Percentiles rank a stretch among this genome's conserved stretches.
Evolutionary conservation across 768 basidiomycete genomes (phyloP).

Genomic region (Leucocoprinus sp.): DNA sequence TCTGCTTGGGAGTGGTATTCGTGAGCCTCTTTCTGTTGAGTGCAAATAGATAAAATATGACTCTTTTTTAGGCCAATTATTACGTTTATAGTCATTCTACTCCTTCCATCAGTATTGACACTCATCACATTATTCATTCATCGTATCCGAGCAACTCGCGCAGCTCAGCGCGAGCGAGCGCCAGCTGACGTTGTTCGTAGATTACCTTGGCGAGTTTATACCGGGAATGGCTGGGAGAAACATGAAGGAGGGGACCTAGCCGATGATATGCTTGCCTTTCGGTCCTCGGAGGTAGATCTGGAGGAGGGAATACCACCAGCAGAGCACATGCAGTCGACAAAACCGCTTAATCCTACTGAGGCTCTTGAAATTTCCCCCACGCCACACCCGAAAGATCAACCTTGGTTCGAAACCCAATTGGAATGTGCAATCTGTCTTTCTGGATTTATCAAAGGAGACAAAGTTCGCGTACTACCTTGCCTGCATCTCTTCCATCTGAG

Average conservation of each 20-base stretch:
- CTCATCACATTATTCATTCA: slow-evolving; percentile 86
- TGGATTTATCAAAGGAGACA: slow-evolving; percentile 80
- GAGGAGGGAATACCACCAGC: slow-evolving; percentile 26
- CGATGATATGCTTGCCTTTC: slow-evolving; percentile 17
- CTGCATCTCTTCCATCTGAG: slow-evolving; percentile 91
- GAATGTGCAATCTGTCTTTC: slow-evolving; percentile 94
- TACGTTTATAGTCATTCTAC: slow-evolving; percentile 79
- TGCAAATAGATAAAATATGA: slow-evolving; percentile 8
- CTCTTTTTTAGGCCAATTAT: slow-evolving; percentile 57
- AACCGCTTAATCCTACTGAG: slow-evolving; percentile 13
- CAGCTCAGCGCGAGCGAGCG: slow-evolving; percentile 77
- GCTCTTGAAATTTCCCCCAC: slow-evolving; percentile 28
- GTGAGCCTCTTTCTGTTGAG: slow-evolving; percentile 36
- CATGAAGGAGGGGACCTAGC: slow-evolving; percentile 39
- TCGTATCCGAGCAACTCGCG: slow-evolving; percentile 74
- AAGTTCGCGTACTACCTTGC: slow-evolving; percentile 87
- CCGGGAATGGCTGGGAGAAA: slow-evolving; percentile 74
- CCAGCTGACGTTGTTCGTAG: slow-evolving; percentile 72
- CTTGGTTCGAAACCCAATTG: slow-evolving; percentile 74
- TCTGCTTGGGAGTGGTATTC: slow-evolving; percentile 92
- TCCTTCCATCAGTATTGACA: slow-evolving; percentile 85
- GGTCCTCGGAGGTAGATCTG: slow-evolving; percentile 26
- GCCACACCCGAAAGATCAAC: slow-evolving; percentile 33
- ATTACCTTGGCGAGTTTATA: slow-evolving; percentile 81
- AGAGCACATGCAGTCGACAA: slow-evolving; percentile 14